These are phyloP conservation scores for Conidiobolus incongruus DNA, from an alignment of 371 early-diverging fungal genomes.

Conservation along the genomic window DNA sequence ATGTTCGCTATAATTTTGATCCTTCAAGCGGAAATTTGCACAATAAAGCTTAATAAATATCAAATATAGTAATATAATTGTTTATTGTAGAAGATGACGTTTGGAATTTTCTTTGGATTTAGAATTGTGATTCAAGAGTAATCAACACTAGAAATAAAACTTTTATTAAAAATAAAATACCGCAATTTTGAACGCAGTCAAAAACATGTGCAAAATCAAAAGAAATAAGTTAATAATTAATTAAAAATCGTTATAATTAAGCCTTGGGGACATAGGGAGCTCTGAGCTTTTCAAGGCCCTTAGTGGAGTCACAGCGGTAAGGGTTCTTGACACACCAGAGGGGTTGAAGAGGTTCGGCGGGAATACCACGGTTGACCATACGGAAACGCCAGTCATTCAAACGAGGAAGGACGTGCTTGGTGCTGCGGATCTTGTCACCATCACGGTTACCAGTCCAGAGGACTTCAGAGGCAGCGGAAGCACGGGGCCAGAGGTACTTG, in stretches of 20 bases:
- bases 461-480: slow-evolving; percentile 43
- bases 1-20: too few relatives aligned
- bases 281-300: neutral
- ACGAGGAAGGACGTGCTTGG: slow-evolving; percentile 34
- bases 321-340: slow-evolving; percentile 46
- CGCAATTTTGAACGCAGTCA: too few relatives aligned
- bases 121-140: too few relatives aligned
- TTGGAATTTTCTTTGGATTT: too few relatives aligned
- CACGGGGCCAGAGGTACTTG: slow-evolving; percentile 41
- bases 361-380: slow-evolving; percentile 35
- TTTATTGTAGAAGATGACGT: too few relatives aligned
- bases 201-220: too few relatives aligned
- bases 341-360: slow-evolving; percentile 39
- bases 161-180: too few relatives aligned
- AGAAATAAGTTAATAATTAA: neutral
- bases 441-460: slow-evolving; percentile 49
- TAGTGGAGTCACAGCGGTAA: slow-evolving; percentile 21
- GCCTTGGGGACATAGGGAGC: slow-evolving; percentile 3
- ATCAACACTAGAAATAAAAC: too few relatives aligned
- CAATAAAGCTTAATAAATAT: too few relatives aligned
- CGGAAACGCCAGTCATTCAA: slow-evolving; percentile 51
- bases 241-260: neutral
- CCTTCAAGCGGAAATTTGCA: too few relatives aligned
- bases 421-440: slow-evolving; percentile 19
- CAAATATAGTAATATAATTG: too few relatives aligned